These are phyloP conservation scores for Colletotrichum horii DNA, from an alignment of 2,329 filamentous ascomycete genomes.

Conservation along the genomic window DNA sequence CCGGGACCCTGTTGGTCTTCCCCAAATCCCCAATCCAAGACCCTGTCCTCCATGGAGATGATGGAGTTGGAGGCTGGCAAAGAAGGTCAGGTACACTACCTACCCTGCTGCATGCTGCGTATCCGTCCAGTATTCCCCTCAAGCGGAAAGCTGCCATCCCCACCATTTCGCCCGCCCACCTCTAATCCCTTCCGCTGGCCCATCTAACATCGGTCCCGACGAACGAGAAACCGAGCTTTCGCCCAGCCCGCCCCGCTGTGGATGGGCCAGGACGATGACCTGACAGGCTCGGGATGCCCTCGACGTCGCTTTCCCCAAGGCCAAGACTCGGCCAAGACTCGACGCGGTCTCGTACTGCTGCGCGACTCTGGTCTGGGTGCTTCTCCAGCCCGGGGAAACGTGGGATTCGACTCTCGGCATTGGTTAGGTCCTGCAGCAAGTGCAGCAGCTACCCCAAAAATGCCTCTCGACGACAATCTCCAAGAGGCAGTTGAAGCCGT, in stretches of 20 bases:
- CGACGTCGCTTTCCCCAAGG: background rate
- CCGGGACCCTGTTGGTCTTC: background rate
- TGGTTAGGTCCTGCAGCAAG: background rate
- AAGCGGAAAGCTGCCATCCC: background rate
- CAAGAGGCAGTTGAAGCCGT: background rate
- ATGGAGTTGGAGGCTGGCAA: background rate
- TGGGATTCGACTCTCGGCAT: background rate
- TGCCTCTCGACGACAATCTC: background rate
- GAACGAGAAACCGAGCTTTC: slow-evolving; percentile 1
- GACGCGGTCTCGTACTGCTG: background rate
- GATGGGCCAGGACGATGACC: background rate
- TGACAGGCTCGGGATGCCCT: background rate
- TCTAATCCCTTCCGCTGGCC: slow-evolving; percentile 1
- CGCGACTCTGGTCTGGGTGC: background rate
- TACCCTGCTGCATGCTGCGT: slow-evolving; percentile 6
- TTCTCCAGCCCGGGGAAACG: background rate
- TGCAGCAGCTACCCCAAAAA: background rate
- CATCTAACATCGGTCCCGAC: background rate
- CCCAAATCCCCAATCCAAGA: background rate
- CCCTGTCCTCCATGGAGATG: slow-evolving; percentile 1
- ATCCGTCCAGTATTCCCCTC: slow-evolving; percentile 9
- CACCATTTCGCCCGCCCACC: background rate
- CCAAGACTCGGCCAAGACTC: slow-evolving; percentile 12
- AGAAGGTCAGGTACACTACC: background rate
- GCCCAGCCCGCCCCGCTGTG: slow-evolving; percentile 2